A percentile compares a stretch with the other conserved stretches of the same genome.
Conservation (phyloP, 148 eudicot genomes). For the Vaccinium macrocarpon region DNA sequence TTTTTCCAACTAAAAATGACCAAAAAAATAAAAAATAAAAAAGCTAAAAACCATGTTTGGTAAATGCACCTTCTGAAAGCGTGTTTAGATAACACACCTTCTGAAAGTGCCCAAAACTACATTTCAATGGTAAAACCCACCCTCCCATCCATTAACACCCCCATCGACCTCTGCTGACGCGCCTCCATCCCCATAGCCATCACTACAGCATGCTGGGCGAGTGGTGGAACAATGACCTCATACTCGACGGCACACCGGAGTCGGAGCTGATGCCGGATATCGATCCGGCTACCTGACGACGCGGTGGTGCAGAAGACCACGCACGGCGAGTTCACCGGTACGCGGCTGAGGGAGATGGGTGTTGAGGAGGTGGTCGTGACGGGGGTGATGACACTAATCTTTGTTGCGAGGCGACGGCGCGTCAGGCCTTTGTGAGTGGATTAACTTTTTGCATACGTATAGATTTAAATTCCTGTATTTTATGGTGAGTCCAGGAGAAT, state of each 20-base stretch:
- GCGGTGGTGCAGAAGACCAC: conserved; percentile 70
- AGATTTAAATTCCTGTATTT: no score
- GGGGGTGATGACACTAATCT: conserved; percentile 85
- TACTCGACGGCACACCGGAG: conserved; percentile 61
- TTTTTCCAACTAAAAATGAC: no score
- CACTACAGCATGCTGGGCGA: conserved; percentile 61
- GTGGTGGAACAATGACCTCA: conserved; percentile 72
- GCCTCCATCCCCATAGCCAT: conserved; percentile 54
- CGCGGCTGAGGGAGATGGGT: conserved; percentile 58
- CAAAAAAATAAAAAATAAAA: no score
- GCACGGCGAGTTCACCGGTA: conserved; percentile 70
- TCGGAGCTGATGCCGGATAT: conserved; percentile 56
- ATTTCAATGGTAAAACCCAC: conserved; percentile 58
- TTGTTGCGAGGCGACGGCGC: conserved; percentile 85
- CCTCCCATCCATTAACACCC: conserved; percentile 20
- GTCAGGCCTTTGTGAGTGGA: conserved; percentile 81
- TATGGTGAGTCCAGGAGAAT: no score
- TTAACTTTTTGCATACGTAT: conserved; percentile 17
- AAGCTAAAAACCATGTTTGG: no score
- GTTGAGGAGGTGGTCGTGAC: conserved; percentile 68
- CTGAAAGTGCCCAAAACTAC: conserved; percentile 51
- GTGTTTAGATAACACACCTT: no score
- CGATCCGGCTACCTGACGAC: conserved; percentile 21
- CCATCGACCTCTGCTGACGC: conserved; percentile 38
- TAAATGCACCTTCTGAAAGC: no score